A percentile compares a stretch with the other conserved stretches of the same genome.
phyloP scores from a whole-genome alignment of 108 stramenopile genomes.

The Schizochytrium sp. region DNA sequence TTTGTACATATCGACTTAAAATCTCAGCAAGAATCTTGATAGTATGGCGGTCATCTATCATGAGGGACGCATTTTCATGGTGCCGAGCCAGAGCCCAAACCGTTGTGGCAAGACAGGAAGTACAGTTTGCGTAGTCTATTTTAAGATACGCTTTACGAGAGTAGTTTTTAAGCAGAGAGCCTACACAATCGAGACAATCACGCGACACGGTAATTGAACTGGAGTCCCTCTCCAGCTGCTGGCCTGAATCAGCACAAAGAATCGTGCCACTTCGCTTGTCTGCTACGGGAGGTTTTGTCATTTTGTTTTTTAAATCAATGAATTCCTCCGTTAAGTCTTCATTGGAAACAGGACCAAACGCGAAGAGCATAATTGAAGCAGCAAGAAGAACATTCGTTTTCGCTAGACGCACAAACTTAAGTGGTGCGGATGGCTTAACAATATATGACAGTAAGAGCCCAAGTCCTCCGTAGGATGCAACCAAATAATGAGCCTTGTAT shows the following conservation, averaged over 20 bases:
- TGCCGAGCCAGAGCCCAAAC: not conserved
- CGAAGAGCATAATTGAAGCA: not conserved
- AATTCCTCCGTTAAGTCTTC: not conserved
- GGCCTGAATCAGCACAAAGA: too few species aligned
- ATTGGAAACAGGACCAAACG: not conserved
- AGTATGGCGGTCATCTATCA: not conserved
- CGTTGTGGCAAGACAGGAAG: slow-evolving; percentile 1
- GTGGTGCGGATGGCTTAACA: not conserved
- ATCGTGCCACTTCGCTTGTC: too few species aligned
- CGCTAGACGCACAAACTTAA: not conserved
- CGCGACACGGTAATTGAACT: not conserved
- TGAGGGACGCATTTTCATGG: slow-evolving; percentile 5
- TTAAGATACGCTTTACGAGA: not conserved
- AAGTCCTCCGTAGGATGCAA: not conserved
- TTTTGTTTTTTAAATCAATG: not conserved
- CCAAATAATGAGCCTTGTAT: not conserved
- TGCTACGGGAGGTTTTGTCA: too few species aligned
- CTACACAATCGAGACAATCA: not conserved
- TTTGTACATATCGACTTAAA: not conserved
- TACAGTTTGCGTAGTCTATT: not conserved
- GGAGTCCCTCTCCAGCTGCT: too few species aligned
- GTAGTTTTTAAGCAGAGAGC: too few species aligned
- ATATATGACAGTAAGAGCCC: not conserved
- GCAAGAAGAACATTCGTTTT: not conserved
- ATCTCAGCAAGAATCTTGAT: not conserved